Percentiles rank a stretch among this genome's conserved stretches.
Evolutionary conservation across 2,329 filamentous ascomycete species (phyloP).

Genomic region (Colletotrichum filicis): DNA sequence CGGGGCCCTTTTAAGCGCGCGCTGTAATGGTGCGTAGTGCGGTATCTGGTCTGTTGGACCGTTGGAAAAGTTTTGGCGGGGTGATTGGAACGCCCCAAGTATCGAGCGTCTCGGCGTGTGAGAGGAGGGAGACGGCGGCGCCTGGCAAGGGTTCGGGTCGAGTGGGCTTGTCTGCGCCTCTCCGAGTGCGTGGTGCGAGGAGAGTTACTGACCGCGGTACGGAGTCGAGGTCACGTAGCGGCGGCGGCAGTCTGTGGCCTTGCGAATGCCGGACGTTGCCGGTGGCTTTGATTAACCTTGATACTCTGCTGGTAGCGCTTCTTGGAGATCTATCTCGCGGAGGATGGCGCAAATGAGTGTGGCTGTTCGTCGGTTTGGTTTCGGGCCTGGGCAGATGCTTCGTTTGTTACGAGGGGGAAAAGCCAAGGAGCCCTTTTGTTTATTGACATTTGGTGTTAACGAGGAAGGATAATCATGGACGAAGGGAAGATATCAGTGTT

Average conservation of each 20-base stretch:
- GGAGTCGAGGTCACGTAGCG: not conserved
- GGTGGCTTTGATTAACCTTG: not conserved
- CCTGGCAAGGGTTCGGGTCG: constrained; percentile 7
- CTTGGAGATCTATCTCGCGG: not conserved
- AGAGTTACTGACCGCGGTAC: not conserved
- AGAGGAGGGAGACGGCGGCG: not conserved
- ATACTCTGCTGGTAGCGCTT: not conserved
- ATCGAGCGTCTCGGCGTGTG: not conserved
- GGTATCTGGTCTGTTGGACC: constrained; percentile 1
- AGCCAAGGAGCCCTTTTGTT: not conserved
- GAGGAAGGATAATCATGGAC: not conserved
- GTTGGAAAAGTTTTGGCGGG: constrained; percentile 20
- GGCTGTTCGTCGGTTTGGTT: not conserved
- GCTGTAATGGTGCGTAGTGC: not conserved
- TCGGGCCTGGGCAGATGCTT: not conserved
- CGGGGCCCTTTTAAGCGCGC: constrained; percentile 18
- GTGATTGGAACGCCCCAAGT: not conserved
- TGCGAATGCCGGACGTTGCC: not conserved
- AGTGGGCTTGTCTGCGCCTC: constrained; percentile 15
- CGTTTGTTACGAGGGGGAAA: not conserved
- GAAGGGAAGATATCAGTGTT: not conserved
- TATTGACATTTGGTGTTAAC: too few species aligned
- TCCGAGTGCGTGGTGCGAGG: not conserved
- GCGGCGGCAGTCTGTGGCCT: not conserved
- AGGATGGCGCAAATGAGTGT: not conserved